Percentiles rank a stretch among this genome's conserved stretches.
These are phyloP conservation scores for Suhomyces bokatorum DNA, from an alignment of 1,139 yeast species.

Conservation along the genomic window DNA sequence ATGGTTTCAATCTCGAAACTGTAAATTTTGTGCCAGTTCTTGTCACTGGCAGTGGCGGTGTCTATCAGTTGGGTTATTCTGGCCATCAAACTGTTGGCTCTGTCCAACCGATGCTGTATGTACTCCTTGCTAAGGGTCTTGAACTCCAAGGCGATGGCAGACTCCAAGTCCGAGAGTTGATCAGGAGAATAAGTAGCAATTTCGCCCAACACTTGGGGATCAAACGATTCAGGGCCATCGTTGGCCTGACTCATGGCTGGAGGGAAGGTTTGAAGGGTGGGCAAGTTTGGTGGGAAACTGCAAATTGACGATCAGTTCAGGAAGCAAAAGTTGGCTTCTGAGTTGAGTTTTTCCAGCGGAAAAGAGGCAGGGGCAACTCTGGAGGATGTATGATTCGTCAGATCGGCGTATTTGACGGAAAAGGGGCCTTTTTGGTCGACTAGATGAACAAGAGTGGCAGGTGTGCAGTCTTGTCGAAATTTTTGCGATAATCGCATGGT, in stretches of 20 bases:
- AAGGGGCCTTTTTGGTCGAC: not conserved
- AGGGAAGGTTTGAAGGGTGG: not conserved
- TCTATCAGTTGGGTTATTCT: slow-evolving; percentile 31
- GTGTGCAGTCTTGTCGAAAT: slow-evolving; percentile 4
- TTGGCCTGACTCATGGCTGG: slow-evolving; percentile 1
- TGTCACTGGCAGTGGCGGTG: slow-evolving; percentile 31
- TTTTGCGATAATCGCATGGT: slow-evolving; percentile 14
- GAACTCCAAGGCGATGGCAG: slow-evolving; percentile 34
- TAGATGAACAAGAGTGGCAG: not conserved
- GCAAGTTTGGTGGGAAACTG: not conserved
- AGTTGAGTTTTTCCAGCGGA: not conserved
- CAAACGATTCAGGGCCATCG: not conserved
- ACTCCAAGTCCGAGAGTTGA: slow-evolving; percentile 32
- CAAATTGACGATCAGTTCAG: slow-evolving; percentile 4
- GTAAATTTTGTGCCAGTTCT: slow-evolving; percentile 37
- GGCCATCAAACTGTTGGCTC: slow-evolving; percentile 34
- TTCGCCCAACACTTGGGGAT: slow-evolving; percentile 6
- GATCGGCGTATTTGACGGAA: not conserved
- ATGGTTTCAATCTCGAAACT: slow-evolving; percentile 38
- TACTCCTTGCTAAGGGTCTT: slow-evolving; percentile 30
- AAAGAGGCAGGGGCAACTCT: not conserved
- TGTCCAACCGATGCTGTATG: slow-evolving; percentile 31
- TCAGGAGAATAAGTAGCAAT: slow-evolving; percentile 26
- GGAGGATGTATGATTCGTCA: not conserved
- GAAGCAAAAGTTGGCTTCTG: not conserved